A percentile compares a stretch with the other conserved stretches of the same genome.
Evolutionary conservation across 2,329 filamentous ascomycete genomes (phyloP).

Genomic region (Aspergillus pseudoviridinutans): DNA sequence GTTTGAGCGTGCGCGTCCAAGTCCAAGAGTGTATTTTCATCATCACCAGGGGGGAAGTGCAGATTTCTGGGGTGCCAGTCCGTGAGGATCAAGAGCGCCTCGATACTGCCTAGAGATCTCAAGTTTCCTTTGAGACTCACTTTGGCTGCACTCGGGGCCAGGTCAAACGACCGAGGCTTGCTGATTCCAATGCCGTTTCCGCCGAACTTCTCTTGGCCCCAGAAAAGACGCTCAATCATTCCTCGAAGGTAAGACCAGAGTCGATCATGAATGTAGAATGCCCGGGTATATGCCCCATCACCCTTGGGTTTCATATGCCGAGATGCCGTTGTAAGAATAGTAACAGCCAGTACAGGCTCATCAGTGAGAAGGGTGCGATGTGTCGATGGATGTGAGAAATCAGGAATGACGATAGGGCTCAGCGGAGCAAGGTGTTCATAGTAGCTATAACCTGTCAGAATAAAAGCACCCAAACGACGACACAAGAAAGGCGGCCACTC

Average conservation of each 20-base stretch:
- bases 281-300: constrained; percentile 75
- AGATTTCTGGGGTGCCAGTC: constrained; percentile 96
- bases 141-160: constrained; percentile 53
- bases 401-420: constrained; percentile 88
- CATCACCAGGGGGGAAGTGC: constrained; percentile 77
- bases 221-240: constrained; percentile 93
- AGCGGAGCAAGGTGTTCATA: constrained; percentile 87
- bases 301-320: constrained; percentile 78
- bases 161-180: constrained; percentile 66
- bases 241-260: constrained; percentile 90
- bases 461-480: constrained; percentile 5
- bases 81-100: constrained; percentile 87
- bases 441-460: constrained; percentile 54
- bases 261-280: constrained; percentile 89
- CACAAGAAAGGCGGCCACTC: constrained; percentile 31
- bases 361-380: constrained; percentile 79
- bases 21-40: constrained; percentile 60
- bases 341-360: constrained; percentile 89
- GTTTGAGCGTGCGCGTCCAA: constrained; percentile 65
- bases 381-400: constrained; percentile 76
- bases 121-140: constrained; percentile 65
- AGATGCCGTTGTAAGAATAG: constrained; percentile 84
- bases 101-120: constrained; percentile 86
- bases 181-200: constrained; percentile 60
- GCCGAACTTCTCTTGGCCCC: constrained; percentile 94